phyloP scores from a whole-genome alignment of 208 protist genomes.

The Porcisia hertigi region DNA sequence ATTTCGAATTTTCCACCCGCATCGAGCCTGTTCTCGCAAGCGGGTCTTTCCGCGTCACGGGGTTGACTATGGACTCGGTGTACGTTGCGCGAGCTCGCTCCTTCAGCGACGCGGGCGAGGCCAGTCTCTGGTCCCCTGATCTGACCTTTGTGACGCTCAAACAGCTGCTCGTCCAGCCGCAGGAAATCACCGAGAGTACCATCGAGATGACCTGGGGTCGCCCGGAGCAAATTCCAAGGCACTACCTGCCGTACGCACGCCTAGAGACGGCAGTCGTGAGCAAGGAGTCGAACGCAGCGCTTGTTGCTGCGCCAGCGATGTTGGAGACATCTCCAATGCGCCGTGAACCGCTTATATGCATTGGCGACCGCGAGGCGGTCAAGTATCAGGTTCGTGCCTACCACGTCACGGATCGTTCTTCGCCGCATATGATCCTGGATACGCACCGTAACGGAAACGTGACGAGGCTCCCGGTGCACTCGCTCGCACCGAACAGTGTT shows the following conservation, averaged over 20 bases:
- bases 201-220: slow-evolving; percentile 76
- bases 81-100: slow-evolving; percentile 70
- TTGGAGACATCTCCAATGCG: not conserved
- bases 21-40: slow-evolving; percentile 16
- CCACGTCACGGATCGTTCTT: slow-evolving; percentile 26
- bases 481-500: slow-evolving; percentile 64
- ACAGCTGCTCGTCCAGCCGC: slow-evolving; percentile 53
- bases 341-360: not conserved
- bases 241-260: slow-evolving; percentile 21
- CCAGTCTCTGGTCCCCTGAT: slow-evolving; percentile 69
- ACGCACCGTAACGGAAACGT: slow-evolving; percentile 57
- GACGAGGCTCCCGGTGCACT: slow-evolving; percentile 36
- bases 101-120: slow-evolving; percentile 49
- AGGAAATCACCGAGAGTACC: slow-evolving; percentile 74
- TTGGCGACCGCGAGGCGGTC: slow-evolving; percentile 28
- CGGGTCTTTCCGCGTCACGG: slow-evolving; percentile 45
- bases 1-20: slow-evolving; percentile 30
- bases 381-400: slow-evolving; percentile 49
- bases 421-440: slow-evolving; percentile 50
- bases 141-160: slow-evolving; percentile 67
- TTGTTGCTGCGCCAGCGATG: not conserved
- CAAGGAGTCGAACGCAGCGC: not conserved
- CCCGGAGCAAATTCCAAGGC: slow-evolving; percentile 49
- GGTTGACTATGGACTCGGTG: slow-evolving; percentile 55
- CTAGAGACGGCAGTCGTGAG: not conserved